Evolutionary conservation across 352 stramenopile species (phyloP).

Genomic region (Aphanomyces euteiches): DNA sequence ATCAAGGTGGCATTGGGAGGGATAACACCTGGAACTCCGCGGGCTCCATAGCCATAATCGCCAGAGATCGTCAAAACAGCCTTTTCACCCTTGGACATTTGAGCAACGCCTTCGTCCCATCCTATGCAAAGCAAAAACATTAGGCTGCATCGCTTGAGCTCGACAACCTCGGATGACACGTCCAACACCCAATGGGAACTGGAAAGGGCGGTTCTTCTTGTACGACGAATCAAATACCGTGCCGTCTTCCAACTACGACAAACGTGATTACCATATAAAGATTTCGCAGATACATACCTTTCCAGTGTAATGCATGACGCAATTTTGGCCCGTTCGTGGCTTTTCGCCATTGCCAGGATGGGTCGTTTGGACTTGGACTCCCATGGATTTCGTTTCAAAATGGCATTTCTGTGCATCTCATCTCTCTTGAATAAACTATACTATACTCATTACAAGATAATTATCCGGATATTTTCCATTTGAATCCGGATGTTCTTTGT

Average conservation of each 20-base stretch:
- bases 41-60: conserved; percentile 73
- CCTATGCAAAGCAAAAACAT: conserved; percentile 31
- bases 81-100: conserved; percentile 79
- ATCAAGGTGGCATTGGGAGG: conserved; percentile 58
- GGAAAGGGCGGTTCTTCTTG: conserved; percentile 22
- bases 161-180: conserved; percentile 15
- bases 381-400: conserved; percentile 4
- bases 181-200: conserved; percentile 23
- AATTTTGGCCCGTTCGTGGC: conserved; percentile 55
- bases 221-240: conserved; percentile 29
- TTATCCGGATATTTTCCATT: not conserved
- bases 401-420: too few relatives aligned
- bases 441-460: too few relatives aligned
- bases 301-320: conserved; percentile 81
- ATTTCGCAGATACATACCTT: conserved; percentile 42
- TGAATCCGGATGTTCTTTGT: conserved; percentile 1
- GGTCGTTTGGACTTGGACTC: conserved; percentile 21
- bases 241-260: conserved; percentile 23
- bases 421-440: too few relatives aligned
- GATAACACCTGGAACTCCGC: conserved; percentile 47
- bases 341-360: conserved; percentile 10
- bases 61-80: conserved; percentile 58
- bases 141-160: not conserved
- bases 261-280: not conserved
- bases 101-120: conserved; percentile 68